Conservation (phyloP, 1,139 yeast species). For the Casaregolazyma suthepensis region DNA sequence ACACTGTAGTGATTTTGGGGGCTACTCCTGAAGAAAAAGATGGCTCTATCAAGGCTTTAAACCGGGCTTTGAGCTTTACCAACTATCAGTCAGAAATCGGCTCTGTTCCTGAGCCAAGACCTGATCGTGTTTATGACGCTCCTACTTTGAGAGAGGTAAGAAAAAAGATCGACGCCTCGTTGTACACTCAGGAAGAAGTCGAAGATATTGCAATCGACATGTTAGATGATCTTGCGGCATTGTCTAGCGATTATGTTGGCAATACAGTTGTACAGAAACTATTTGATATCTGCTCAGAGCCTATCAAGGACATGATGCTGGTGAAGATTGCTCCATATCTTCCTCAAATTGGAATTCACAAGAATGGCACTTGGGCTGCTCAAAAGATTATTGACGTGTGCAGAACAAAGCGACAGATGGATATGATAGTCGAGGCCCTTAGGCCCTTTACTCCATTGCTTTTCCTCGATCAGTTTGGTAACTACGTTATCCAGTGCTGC, state of each 20-base stretch:
- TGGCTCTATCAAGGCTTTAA: constrained; percentile 19
- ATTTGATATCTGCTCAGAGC: constrained; percentile 64
- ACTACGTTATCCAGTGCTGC: constrained; percentile 92
- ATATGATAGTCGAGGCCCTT: constrained; percentile 61
- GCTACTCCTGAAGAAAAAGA: constrained; percentile 21
- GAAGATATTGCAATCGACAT: constrained; percentile 81
- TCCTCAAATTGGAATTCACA: constrained; percentile 91
- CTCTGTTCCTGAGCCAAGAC: constrained; percentile 32
- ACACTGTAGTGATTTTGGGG: constrained; percentile 30
- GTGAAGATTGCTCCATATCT: constrained; percentile 71
- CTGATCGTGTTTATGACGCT: constrained; percentile 69
- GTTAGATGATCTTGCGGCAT: constrained; percentile 84
- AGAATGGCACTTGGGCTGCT: constrained; percentile 99
- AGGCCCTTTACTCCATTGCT: constrained; percentile 79
- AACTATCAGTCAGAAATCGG: constrained; percentile 25
- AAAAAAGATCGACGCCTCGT: constrained; percentile 43
- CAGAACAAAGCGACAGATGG: constrained; percentile 60
- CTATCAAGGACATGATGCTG: constrained; percentile 75
- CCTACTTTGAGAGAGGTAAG: constrained; percentile 64
- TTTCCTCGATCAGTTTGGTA: constrained; percentile 94
- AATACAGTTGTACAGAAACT: constrained; percentile 92
- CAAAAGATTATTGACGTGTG: constrained; percentile 87
- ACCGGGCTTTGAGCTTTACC: constrained; percentile 26
- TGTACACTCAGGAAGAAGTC: constrained; percentile 47
- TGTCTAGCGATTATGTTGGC: constrained; percentile 89